Evolutionary conservation across 768 basidiomycete genomes (phyloP).

Genomic region (Lactarius hengduanensis): DNA sequence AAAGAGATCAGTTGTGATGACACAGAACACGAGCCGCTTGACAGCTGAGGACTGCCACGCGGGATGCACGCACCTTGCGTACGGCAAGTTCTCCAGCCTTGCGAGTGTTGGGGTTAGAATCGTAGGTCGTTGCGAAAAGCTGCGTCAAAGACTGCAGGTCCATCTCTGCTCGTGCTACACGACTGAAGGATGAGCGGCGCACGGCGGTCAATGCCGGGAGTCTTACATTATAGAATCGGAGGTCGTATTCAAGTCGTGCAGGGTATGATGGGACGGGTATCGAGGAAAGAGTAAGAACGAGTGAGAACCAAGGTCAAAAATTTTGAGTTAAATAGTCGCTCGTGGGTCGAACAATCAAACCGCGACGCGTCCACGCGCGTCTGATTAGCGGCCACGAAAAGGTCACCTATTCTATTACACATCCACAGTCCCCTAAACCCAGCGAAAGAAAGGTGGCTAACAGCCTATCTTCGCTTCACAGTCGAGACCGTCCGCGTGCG

Average conservation of each 20-base stretch:
- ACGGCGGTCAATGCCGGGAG: not conserved
- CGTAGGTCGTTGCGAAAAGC: slow-evolving; percentile 79
- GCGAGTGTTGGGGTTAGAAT: slow-evolving; percentile 81
- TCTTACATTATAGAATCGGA: slow-evolving; percentile 1
- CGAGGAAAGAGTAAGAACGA: slow-evolving; percentile 7
- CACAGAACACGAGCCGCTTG: slow-evolving; percentile 10
- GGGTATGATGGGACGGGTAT: slow-evolving; percentile 24
- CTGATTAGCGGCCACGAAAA: not conserved
- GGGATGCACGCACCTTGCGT: slow-evolving; percentile 57
- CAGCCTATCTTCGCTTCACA: slow-evolving; percentile 26
- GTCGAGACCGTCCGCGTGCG: slow-evolving; percentile 27
- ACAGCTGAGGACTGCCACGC: slow-evolving; percentile 2
- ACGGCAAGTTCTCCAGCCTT: slow-evolving; percentile 86
- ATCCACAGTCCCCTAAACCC: too few species aligned
- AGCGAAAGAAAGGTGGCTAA: not conserved
- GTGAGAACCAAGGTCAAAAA: not conserved
- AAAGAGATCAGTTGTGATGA: slow-evolving; percentile 20
- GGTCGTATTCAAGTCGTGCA: slow-evolving; percentile 10
- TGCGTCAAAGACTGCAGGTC: slow-evolving; percentile 73
- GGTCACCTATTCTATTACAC: too few species aligned
- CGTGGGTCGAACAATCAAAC: slow-evolving; percentile 20
- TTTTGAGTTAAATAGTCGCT: slow-evolving; percentile 21
- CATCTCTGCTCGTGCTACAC: slow-evolving; percentile 42
- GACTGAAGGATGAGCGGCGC: slow-evolving; percentile 6
- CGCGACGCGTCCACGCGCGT: slow-evolving; percentile 27